A percentile compares a stretch with the other conserved stretches of the same genome.
These are phyloP conservation scores for Populus simonii DNA, from an alignment of 345 rosid genomes.

Conservation along the genomic window DNA sequence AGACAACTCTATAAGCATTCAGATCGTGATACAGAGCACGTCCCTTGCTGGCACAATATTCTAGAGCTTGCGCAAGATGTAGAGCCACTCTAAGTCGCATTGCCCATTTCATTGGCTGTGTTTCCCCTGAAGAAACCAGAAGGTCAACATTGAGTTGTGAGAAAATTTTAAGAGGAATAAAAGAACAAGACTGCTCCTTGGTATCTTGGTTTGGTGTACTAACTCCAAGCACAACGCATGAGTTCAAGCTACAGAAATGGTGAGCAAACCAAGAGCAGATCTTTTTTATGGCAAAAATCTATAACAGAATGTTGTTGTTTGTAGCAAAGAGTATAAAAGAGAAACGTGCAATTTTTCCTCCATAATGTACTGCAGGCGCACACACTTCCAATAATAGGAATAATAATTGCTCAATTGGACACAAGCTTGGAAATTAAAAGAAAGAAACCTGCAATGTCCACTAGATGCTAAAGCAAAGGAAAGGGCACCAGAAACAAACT, in stretches of 20 bases:
- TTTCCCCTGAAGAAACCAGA: constrained; percentile 59
- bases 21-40: constrained; percentile 89
- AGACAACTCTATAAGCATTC: constrained; percentile 85
- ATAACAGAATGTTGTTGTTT: background rate
- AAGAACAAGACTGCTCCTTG: background rate
- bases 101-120: constrained; percentile 95
- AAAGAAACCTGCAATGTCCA: background rate
- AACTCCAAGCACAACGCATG: background rate
- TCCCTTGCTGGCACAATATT: constrained; percentile 82
- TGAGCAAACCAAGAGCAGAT: background rate
- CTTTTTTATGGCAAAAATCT: background rate
- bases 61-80: constrained; percentile 90
- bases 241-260: background rate
- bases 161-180: background rate
- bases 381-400: background rate
- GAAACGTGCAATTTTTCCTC: background rate
- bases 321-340: background rate
- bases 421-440: background rate
- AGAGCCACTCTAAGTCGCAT: constrained; percentile 94
- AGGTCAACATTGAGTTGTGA: background rate
- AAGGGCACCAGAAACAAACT: constrained; percentile 15
- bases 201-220: background rate
- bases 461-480: background rate
- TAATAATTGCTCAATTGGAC: background rate
- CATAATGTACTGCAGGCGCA: background rate